A percentile compares a stretch with the other conserved stretches of the same genome.
Conservation (phyloP, 257 asterid species). For the Plectranthus barbatus region DNA sequence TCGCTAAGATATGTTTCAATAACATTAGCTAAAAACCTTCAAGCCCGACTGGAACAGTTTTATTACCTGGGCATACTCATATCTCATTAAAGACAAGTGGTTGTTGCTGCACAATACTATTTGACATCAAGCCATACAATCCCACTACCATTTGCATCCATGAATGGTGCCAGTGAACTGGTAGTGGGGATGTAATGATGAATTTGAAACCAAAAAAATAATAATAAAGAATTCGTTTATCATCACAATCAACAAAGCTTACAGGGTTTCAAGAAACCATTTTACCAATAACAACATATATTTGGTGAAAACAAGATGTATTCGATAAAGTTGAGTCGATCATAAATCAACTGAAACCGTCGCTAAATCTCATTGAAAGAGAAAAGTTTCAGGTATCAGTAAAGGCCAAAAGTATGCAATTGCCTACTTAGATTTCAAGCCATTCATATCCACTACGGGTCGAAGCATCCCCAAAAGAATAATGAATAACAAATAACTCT, state of each 20-base stretch:
- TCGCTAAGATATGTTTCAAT: background rate
- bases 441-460: conserved; percentile 10
- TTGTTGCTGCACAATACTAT: background rate
- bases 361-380: background rate
- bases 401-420: background rate
- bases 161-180: background rate
- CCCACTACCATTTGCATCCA: too few species aligned
- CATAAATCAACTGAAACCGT: background rate
- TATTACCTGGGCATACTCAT: background rate
- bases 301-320: background rate
- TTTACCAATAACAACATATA: background rate
- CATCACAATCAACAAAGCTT: background rate
- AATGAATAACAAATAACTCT: background rate
- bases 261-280: background rate
- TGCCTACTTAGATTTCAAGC: background rate
- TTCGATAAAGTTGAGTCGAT: background rate
- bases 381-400: conserved; percentile 1
- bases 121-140: background rate
- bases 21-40: too few species aligned
- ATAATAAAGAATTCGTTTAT: background rate
- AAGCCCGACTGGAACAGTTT: background rate
- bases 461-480: background rate
- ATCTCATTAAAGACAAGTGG: background rate
- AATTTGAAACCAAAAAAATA: background rate
- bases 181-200: background rate